Conservation (phyloP, 2,329 filamentous ascomycete genomes). For the Penicillium digitatum region DNA sequence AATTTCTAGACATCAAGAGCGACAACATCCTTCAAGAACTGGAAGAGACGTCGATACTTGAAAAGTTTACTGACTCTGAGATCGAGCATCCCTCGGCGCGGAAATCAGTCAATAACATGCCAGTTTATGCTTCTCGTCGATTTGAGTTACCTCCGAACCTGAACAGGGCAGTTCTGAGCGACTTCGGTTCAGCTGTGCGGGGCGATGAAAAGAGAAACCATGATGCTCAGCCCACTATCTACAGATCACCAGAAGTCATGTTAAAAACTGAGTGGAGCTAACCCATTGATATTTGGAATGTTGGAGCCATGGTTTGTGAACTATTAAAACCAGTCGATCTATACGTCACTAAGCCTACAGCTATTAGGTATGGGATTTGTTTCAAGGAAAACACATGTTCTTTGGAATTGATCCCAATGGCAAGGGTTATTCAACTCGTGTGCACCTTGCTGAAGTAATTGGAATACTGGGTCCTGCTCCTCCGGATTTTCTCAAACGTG, state of each 20-base stretch:
- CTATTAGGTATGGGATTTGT: conserved; percentile 48
- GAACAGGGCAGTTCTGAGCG: conserved; percentile 31
- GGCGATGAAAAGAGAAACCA: conserved; percentile 41
- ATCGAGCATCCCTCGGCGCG: neutral
- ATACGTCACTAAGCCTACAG: neutral
- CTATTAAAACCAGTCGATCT: neutral
- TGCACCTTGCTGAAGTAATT: conserved; percentile 48
- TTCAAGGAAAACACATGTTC: conserved; percentile 36
- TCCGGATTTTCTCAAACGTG: conserved; percentile 31
- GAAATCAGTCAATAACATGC: neutral
- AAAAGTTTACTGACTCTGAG: neutral
- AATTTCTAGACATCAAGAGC: neutral
- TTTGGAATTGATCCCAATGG: conserved; percentile 36
- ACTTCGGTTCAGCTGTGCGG: conserved; percentile 38
- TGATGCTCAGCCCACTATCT: conserved; percentile 41
- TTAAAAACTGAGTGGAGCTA: conserved; percentile 46
- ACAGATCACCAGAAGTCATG: conserved; percentile 45
- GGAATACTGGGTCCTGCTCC: conserved; percentile 45
- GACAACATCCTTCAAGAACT: neutral
- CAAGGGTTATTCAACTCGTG: conserved; percentile 35
- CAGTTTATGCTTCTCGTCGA: neutral
- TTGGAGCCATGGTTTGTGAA: conserved; percentile 46
- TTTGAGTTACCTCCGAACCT: neutral
- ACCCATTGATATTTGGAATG: conserved; percentile 51
- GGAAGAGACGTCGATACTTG: neutral